Percentiles rank a stretch among this genome's conserved stretches.
Evolutionary conservation across 768 basidiomycete species (phyloP).

Genomic region (Suillus luteus): DNA sequence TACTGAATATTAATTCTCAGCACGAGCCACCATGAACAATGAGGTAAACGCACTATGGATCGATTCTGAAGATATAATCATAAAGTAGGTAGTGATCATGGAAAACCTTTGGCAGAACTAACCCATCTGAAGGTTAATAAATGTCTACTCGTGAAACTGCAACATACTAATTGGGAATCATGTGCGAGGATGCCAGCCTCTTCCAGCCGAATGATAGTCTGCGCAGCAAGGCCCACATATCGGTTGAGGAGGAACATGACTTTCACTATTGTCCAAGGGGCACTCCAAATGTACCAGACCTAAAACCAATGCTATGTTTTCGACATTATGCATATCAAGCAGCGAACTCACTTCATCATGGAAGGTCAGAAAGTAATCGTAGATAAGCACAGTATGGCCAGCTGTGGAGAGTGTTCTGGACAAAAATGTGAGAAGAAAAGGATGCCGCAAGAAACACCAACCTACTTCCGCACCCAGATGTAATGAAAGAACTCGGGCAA

Average conservation of each 20-base stretch:
- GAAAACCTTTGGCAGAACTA: slow-evolving; percentile 23
- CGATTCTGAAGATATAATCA: slow-evolving; percentile 21
- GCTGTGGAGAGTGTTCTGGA: slow-evolving; percentile 18
- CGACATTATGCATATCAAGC: slow-evolving; percentile 16
- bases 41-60: slow-evolving; percentile 24
- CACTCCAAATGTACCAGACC: slow-evolving; percentile 17
- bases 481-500: neutral
- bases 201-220: slow-evolving; percentile 23
- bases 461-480: slow-evolving; percentile 6
- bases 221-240: slow-evolving; percentile 21
- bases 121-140: neutral
- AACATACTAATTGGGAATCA: slow-evolving; percentile 19
- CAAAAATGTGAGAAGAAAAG: neutral
- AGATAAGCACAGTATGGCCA: slow-evolving; percentile 26
- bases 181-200: slow-evolving; percentile 24
- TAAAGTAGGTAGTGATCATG: slow-evolving; percentile 1
- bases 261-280: slow-evolving; percentile 20
- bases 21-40: neutral
- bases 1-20: slow-evolving; percentile 15
- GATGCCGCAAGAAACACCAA: neutral
- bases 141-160: neutral
- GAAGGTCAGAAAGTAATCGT: slow-evolving; percentile 31
- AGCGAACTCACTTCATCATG: slow-evolving; percentile 24
- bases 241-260: slow-evolving; percentile 23
- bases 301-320: neutral